Conservation (phyloP, 2,329 filamentous ascomycete genomes). For the Aspergillus sp. region DNA sequence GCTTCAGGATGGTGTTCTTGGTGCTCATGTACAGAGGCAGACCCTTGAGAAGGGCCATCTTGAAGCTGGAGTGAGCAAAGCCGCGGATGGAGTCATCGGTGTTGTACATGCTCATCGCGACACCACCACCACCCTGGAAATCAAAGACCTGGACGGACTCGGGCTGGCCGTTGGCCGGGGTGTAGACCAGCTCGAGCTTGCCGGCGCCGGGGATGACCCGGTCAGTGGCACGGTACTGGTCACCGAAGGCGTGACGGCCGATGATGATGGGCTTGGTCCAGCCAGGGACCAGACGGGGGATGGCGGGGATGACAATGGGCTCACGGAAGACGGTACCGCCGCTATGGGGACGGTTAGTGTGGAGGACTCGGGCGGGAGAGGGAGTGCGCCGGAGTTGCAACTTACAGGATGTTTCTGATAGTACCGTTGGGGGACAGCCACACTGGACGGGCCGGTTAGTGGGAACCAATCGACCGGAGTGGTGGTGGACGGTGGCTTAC, state of each 20-base stretch:
- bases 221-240: constrained; percentile 98
- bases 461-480: not conserved
- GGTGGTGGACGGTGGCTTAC: constrained; percentile 51
- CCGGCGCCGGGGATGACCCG: constrained; percentile 76
- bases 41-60: constrained; percentile 82
- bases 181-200: constrained; percentile 93
- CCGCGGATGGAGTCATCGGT: constrained; percentile 92
- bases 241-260: constrained; percentile 95
- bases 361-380: not conserved
- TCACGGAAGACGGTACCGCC: constrained; percentile 98
- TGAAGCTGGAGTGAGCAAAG: constrained; percentile 95
- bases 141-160: constrained; percentile 87
- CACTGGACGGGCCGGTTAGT: constrained; percentile 55
- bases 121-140: constrained; percentile 80
- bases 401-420: constrained; percentile 62
- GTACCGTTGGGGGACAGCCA: constrained; percentile 98
- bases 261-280: constrained; percentile 99
- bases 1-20: constrained; percentile 99
- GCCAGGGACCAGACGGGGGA: constrained; percentile 89
- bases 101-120: constrained; percentile 97
- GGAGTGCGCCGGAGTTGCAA: not conserved
- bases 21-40: constrained; percentile 99
- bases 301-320: constrained; percentile 91
- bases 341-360: constrained; percentile 29
- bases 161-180: constrained; percentile 72